A percentile compares a stretch with the other conserved stretches of the same genome.
Evolutionary conservation across 2,329 filamentous ascomycete species (phyloP).

Genomic region (Hirsutella thompsonii): DNA sequence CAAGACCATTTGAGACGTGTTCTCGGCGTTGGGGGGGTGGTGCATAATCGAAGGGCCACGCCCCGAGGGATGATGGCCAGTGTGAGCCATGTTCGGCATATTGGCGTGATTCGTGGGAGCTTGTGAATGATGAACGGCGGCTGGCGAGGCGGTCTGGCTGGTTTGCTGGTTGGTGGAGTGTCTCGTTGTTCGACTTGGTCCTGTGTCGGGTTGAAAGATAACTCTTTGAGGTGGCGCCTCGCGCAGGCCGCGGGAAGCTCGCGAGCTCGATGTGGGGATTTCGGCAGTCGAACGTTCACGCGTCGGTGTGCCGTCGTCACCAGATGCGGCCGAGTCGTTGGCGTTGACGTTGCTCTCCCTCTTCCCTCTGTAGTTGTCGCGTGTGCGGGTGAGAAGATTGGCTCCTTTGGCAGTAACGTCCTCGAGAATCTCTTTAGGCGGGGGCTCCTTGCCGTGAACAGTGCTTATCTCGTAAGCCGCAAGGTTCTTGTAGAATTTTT

Average conservation of each 20-base stretch:
- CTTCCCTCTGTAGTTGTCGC: constrained; percentile 57
- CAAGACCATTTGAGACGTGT: constrained; percentile 46
- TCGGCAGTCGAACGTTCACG: constrained; percentile 39
- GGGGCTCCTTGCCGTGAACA: constrained; percentile 66
- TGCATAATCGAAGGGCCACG: constrained; percentile 33
- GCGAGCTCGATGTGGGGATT: constrained; percentile 34
- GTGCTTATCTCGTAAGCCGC: constrained; percentile 77
- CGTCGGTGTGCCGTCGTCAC: constrained; percentile 45
- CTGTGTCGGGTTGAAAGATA: constrained; percentile 72
- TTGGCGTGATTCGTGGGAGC: constrained; percentile 19
- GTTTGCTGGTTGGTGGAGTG: constrained; percentile 36
- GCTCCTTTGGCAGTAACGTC: constrained; percentile 78
- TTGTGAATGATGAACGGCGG: constrained; percentile 11
- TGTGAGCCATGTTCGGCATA: constrained; percentile 17
- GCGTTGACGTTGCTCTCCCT: constrained; percentile 34
- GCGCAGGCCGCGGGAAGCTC: constrained; percentile 53
- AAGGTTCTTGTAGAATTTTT: constrained; percentile 80
- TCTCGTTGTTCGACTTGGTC: constrained; percentile 48
- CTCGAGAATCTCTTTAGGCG: constrained; percentile 79
- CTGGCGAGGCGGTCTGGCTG: constrained; percentile 14
- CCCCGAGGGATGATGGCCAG: constrained; percentile 15
- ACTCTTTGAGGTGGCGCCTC: constrained; percentile 77
- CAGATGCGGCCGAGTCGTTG: constrained; percentile 45
- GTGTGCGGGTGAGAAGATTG: constrained; percentile 61
- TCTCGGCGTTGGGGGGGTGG: constrained; percentile 41